Evolutionary conservation across 306 rosid genomes (phyloP), one percentile per base, ranked within the genome.

Genomic region (Cicer yamashitae): DNA sequence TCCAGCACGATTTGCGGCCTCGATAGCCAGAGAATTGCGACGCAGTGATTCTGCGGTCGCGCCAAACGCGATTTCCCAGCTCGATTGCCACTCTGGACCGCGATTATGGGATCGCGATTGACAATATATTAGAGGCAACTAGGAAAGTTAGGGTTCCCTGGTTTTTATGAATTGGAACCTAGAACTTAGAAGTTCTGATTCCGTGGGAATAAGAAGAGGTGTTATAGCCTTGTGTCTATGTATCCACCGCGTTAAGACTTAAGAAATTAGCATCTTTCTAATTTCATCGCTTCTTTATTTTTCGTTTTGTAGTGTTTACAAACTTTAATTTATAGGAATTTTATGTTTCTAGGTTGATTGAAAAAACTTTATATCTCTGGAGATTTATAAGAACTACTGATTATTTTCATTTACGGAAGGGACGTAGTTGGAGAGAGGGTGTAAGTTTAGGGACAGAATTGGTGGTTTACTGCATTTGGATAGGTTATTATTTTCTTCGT

Each of bases 211-310:
- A 3, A 41, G 46, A 41, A 41, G 46, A 7, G 8, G 46, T 41
- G 46, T 41, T 7, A 7, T 72, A 30, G 3, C 5, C 37, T 30
- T 30, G 37, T 34, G 56, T 70, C 3, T 52, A 44, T 53, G 54
- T 46, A 39, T 65, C 41, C 48, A 52, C 22, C 8, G 45, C 34
- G 51, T 6, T 41, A 41, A 30, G 37, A 71, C 66, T 10, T 51
- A 41, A 63, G 65, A 77, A 72, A 72, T 54, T 30, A 43, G 3
- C n/a, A 6, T 54, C 44, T 65, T 71, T 52, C 15, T 51, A 17
- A 41, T 59, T 47, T n/a, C 1, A 37, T 50, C 9, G 8, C 43
- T 6, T 6, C 34, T 51, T 7, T 10, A 1, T 10, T 64, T 53
- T 39, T 20, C 14, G 67, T 57, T 14, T 18, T 1, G 15, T 64